A percentile compares a stretch with the other conserved stretches of the same genome.
These are phyloP conservation scores for Ogataea polymorpha DNA, from an alignment of 805 yeast species.

Conservation along the genomic window DNA sequence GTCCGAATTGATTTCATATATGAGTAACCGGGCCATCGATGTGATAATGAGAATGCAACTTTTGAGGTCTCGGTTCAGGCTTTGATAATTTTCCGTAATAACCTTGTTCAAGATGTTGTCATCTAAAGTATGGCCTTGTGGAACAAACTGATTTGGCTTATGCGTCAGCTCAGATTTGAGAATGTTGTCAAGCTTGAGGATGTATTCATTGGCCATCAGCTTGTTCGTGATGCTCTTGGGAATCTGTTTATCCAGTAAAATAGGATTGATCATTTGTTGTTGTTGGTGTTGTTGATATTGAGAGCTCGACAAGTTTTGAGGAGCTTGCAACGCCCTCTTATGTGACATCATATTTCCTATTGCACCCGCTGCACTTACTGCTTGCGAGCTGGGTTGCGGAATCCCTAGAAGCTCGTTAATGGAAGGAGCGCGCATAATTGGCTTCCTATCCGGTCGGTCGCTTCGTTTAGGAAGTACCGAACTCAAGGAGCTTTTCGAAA, in stretches of 20 bases:
- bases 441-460: slow-evolving; percentile 9
- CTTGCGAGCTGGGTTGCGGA: slow-evolving; percentile 33
- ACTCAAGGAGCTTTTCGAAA: not conserved
- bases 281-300: slow-evolving; percentile 27
- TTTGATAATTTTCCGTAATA: slow-evolving; percentile 30
- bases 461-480: slow-evolving; percentile 4
- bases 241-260: slow-evolving; percentile 30
- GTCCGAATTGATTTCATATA: slow-evolving; percentile 33
- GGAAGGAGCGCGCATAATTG: slow-evolving; percentile 23
- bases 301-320: slow-evolving; percentile 13
- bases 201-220: slow-evolving; percentile 31
- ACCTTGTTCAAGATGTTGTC: slow-evolving; percentile 30
- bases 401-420: slow-evolving; percentile 27
- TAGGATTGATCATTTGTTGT: slow-evolving; percentile 33
- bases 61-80: slow-evolving; percentile 30
- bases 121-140: slow-evolving; percentile 30
- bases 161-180: slow-evolving; percentile 33
- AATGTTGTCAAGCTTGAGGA: slow-evolving; percentile 32
- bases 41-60: slow-evolving; percentile 36
- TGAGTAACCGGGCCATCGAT: slow-evolving; percentile 33
- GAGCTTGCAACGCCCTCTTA: slow-evolving; percentile 25
- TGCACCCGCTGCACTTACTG: slow-evolving; percentile 36
- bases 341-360: slow-evolving; percentile 32
- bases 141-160: slow-evolving; percentile 28
- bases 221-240: slow-evolving; percentile 30